Evolutionary conservation across 352 stramenopile species (phyloP).

Genomic region (Phytophthora pseudosyringae): DNA sequence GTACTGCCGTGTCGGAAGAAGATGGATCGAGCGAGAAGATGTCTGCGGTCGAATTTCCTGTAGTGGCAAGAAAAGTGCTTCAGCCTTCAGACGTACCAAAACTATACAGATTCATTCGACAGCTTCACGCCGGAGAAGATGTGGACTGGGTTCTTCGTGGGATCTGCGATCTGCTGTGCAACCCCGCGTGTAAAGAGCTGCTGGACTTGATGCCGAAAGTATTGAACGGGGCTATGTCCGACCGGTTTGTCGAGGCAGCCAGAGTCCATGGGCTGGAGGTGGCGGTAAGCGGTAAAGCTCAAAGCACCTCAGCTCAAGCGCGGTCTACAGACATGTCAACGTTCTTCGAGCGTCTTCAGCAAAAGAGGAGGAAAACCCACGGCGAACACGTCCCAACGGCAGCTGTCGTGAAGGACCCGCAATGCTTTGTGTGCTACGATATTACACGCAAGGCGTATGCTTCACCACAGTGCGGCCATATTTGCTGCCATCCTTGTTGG

Average conservation of each 20-base stretch:
- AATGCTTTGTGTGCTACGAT: constrained; percentile 88
- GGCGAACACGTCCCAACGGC: constrained; percentile 39
- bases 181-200: constrained; percentile 55
- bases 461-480: constrained; percentile 75
- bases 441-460: constrained; percentile 80
- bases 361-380: constrained; percentile 64
- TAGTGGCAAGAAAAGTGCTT: constrained; percentile 63
- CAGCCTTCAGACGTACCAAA: constrained; percentile 48
- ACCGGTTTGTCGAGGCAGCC: constrained; percentile 54
- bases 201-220: constrained; percentile 73
- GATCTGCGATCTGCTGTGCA: constrained; percentile 61
- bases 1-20: constrained; percentile 5
- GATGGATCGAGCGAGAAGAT: constrained; percentile 22
- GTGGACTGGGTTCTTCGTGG: constrained; percentile 46
- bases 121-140: constrained; percentile 52
- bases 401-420: constrained; percentile 73
- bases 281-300: constrained; percentile 7
- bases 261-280: constrained; percentile 46
- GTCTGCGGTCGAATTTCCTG: constrained; percentile 50
- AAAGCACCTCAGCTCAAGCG: constrained; percentile 8
- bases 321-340: constrained; percentile 34
- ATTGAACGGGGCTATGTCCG: constrained; percentile 48
- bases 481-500: constrained; percentile 85
- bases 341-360: constrained; percentile 76
- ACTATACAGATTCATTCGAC: constrained; percentile 67